Evolutionary conservation across 345 rosid genomes (phyloP).

Genomic region (Lagerstroemia speciosa): DNA sequence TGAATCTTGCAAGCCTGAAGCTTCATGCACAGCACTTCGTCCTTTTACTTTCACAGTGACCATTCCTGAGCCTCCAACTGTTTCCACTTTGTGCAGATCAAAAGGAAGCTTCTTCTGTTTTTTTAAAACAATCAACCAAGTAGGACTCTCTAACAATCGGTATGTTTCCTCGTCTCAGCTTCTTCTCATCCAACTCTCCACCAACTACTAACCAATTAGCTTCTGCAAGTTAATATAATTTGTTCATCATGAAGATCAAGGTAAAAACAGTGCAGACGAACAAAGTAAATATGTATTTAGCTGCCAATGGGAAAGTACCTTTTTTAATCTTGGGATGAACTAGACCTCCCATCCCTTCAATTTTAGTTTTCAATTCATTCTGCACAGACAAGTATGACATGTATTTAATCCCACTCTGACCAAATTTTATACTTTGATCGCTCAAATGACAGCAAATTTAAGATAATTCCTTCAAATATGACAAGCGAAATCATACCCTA

Average conservation of each 20-base stretch:
- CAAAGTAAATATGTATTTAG: slow-evolving; percentile 1
- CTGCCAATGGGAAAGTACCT: slow-evolving; percentile 32
- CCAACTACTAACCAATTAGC: slow-evolving; percentile 73
- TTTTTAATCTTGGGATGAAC: slow-evolving; percentile 66
- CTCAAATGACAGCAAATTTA: not conserved
- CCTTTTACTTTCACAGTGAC: slow-evolving; percentile 96
- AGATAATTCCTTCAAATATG: not conserved
- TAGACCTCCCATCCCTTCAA: slow-evolving; percentile 64
- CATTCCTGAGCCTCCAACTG: slow-evolving; percentile 49
- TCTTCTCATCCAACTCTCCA: slow-evolving; percentile 41
- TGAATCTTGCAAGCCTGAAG: slow-evolving; percentile 82
- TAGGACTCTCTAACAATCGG: slow-evolving; percentile 80
- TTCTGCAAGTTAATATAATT: slow-evolving; percentile 39
- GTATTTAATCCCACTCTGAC: not conserved
- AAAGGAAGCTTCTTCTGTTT: slow-evolving; percentile 70
- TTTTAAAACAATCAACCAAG: slow-evolving; percentile 67
- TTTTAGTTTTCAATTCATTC: slow-evolving; percentile 74
- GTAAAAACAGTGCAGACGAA: not conserved
- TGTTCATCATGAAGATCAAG: slow-evolving; percentile 4
- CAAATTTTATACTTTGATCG: not conserved
- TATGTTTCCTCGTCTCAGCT: slow-evolving; percentile 60
- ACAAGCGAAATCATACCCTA: slow-evolving; percentile 27
- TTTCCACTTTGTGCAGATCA: slow-evolving; percentile 68
- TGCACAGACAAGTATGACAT: slow-evolving; percentile 21
- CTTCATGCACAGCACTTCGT: slow-evolving; percentile 86